Base-by-base conservation (phyloP, 257 asterid species). In the Orobanche coerulescens region DNA sequence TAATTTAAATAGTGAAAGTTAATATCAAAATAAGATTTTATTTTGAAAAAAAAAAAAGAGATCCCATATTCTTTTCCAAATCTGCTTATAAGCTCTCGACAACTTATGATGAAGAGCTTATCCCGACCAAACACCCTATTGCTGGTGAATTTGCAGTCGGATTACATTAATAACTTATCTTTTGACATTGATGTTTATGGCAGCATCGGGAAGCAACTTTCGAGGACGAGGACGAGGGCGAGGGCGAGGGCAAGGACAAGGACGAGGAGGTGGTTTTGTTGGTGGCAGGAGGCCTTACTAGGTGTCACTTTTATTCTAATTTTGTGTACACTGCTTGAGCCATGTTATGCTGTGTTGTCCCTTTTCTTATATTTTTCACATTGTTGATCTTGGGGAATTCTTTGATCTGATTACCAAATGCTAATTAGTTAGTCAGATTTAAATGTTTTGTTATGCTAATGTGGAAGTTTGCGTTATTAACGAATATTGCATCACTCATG, bases 171-270 rank as follows among this genome's bases (percentile, higher is more conserved):
- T 12, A 36, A 67, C 65, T 43, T 23, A 23, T 69, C 4, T 40
- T 36, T 16, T 34, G 4, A 24, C 40, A 39, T 13, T 34, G 1
- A 19, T 25, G 5, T 53, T 70, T 50, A 15, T 75, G 50, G 66
- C 80, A 77, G 79, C 64, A 63, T 83, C 93, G 6, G 95, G 91
- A 19, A 68, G 85, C 65, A 83, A 83, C 75, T 83, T 81, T 62
- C 84, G 88, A 76, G 95, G 97, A n/a, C 72, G 91, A 23, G 95
- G 92, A 12, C 85, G 54, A 18, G 54, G n/a, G n/a, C n/a, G n/a
- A n/a, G n/a, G n/a, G 92, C 6, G 79, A 72, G 66, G 96, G 94
- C 57, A 74, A 80, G 90, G 16, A 64, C 69, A 39, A 10, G n/a
- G n/a, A 6, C 2, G 44, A 39, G 44, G n/a, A 39, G 44, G 44